These are phyloP conservation scores for Irineochytrium annulatum DNA, from an alignment of 192 early-diverging fungal species.

Conservation along the genomic window DNA sequence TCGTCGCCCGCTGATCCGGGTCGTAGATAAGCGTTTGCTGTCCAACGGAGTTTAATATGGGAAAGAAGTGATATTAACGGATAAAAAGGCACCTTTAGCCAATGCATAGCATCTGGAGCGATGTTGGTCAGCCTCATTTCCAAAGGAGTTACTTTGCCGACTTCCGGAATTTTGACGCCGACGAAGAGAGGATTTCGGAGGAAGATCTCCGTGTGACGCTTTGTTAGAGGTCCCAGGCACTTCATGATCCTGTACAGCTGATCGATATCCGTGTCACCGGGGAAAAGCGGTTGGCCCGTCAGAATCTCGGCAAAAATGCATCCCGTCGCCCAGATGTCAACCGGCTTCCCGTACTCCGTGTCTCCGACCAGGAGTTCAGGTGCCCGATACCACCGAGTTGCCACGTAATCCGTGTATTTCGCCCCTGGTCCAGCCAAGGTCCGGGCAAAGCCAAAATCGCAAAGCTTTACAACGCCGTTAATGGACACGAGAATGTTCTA, in stretches of 20 bases:
- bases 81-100: conserved; percentile 42
- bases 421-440: conserved; percentile 61
- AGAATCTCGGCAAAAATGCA: conserved; percentile 63
- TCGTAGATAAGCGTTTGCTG: conserved; percentile 60
- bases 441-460: conserved; percentile 64
- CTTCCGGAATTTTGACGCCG: conserved; percentile 53
- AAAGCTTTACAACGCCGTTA: conserved; percentile 58
- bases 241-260: conserved; percentile 65
- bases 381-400: conserved; percentile 59
- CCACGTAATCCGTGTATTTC: conserved; percentile 65
- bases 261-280: conserved; percentile 63
- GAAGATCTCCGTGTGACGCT: conserved; percentile 59
- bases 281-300: conserved; percentile 63
- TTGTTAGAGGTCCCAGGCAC: conserved; percentile 52
- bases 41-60: not conserved
- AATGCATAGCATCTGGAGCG: conserved; percentile 50
- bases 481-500: conserved; percentile 57
- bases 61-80: not conserved
- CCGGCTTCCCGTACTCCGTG: conserved; percentile 63
- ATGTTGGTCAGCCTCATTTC: conserved; percentile 49
- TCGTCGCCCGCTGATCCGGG: conserved; percentile 57
- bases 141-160: conserved; percentile 52
- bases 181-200: conserved; percentile 59
- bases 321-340: conserved; percentile 65
- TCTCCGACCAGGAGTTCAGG: conserved; percentile 60